Evolutionary conservation across 2,329 filamentous ascomycete species (phyloP).

Genomic region (Microdochium nivale): DNA sequence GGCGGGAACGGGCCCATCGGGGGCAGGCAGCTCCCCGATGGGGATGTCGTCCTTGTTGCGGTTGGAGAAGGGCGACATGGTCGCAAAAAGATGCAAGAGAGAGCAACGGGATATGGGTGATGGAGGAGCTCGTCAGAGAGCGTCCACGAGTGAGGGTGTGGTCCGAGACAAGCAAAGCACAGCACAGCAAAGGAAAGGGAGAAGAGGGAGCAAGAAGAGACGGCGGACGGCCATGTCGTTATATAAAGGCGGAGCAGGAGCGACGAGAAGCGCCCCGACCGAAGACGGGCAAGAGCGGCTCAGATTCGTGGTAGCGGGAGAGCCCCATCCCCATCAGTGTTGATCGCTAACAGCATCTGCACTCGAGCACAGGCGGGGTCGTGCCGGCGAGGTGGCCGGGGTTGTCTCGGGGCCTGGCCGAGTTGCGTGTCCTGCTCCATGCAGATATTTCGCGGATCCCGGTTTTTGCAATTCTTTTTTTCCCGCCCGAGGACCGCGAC

Average conservation of each 20-base stretch:
- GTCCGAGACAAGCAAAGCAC: not conserved
- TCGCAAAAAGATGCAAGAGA: not conserved
- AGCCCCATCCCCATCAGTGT: too few relatives aligned
- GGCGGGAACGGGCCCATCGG: constrained; percentile 41
- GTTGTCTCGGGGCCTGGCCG: too few relatives aligned
- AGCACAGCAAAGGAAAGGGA: not conserved
- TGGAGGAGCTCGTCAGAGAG: not conserved
- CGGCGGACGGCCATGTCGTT: not conserved
- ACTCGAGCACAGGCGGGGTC: too few relatives aligned
- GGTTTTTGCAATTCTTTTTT: too few relatives aligned
- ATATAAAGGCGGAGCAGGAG: not conserved
- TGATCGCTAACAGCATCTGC: too few relatives aligned
- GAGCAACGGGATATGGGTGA: not conserved
- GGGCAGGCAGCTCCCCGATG: constrained; percentile 46
- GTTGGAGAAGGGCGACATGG: not conserved
- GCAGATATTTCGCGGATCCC: too few relatives aligned
- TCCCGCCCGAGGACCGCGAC: too few relatives aligned
- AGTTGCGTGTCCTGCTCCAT: too few relatives aligned
- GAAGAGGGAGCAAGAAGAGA: not conserved
- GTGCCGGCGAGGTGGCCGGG: too few relatives aligned
- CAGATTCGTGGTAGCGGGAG: too few relatives aligned
- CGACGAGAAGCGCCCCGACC: not conserved
- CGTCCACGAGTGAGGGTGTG: not conserved
- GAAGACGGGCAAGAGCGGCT: not conserved
- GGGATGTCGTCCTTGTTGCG: constrained; percentile 26